Evolutionary conservation across 176 grass and related monocot genomes (phyloP).

Genomic region (Cenchrus americanus): DNA sequence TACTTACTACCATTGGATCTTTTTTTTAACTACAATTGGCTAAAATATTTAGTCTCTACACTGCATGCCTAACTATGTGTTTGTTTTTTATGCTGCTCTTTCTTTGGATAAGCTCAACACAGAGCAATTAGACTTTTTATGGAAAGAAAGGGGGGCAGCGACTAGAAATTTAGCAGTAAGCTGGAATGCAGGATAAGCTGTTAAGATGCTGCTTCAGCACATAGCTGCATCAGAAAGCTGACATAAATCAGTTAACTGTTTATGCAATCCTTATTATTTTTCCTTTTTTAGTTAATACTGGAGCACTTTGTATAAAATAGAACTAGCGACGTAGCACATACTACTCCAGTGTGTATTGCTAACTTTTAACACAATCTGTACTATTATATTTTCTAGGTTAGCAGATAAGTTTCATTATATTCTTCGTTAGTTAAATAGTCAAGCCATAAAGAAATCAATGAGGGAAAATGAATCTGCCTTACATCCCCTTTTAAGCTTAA

Average conservation of each 20-base stretch:
- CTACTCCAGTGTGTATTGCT: not conserved
- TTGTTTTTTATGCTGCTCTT: slow-evolving; percentile 3
- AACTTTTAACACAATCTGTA: not conserved
- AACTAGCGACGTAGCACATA: not conserved
- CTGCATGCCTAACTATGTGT: slow-evolving; percentile 1
- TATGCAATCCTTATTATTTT: slow-evolving; percentile 1
- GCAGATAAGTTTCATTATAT: not conserved
- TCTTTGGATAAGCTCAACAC: not conserved
- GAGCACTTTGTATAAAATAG: not conserved
- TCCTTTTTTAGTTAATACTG: not conserved
- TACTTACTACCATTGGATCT: slow-evolving; percentile 1
- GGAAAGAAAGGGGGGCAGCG: too few species aligned
- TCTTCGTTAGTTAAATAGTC: not conserved
- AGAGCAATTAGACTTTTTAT: not conserved
- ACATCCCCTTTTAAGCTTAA: too few species aligned
- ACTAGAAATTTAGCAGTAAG: too few species aligned
- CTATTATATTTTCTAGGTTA: slow-evolving; percentile 10
- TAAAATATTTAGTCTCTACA: slow-evolving; percentile 9
- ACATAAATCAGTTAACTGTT: slow-evolving; percentile 6
- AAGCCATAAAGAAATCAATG: not conserved
- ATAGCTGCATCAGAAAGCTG: not conserved
- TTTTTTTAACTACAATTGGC: not conserved
- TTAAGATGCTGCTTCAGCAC: not conserved
- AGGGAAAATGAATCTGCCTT: not conserved
- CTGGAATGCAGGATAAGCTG: too few species aligned